These are phyloP conservation scores for Penicillium paneum DNA, from an alignment of 2,329 filamentous ascomycete genomes.

Conservation along the genomic window DNA sequence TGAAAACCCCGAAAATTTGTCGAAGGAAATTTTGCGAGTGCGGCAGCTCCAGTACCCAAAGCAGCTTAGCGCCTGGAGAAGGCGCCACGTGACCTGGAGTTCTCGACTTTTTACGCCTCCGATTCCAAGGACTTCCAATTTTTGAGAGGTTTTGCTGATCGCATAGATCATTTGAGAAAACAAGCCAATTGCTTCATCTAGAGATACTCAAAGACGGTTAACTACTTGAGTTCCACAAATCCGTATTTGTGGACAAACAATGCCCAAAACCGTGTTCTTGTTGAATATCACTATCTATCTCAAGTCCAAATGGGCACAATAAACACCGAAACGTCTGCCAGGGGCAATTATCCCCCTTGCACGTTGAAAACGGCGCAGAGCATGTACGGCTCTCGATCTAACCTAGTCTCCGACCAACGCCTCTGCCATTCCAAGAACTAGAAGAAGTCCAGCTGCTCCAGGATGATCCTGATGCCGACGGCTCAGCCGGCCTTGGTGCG, in stretches of 20 bases:
- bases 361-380: background rate
- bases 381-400: background rate
- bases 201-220: background rate
- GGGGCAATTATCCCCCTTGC: background rate
- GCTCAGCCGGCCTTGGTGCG: constrained; percentile 25
- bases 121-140: background rate
- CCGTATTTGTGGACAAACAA: background rate
- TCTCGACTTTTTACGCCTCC: constrained; percentile 4
- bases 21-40: constrained; percentile 30
- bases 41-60: constrained; percentile 23
- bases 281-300: constrained; percentile 1
- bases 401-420: constrained; percentile 42
- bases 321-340: background rate
- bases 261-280: background rate
- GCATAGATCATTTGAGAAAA: background rate
- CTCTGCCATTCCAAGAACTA: constrained; percentile 39
- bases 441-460: constrained; percentile 31
- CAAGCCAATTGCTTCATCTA: background rate
- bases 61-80: constrained; percentile 16
- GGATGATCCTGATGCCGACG: constrained; percentile 11
- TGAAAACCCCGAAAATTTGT: constrained; percentile 23
- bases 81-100: constrained; percentile 9
- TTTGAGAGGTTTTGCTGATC: background rate
- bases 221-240: background rate
- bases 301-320: background rate